Evolutionary conservation across 2,329 filamentous ascomycete genomes (phyloP), one percentile per base, ranked within the genome.

Genomic region (Stachybotrys echinatus): DNA sequence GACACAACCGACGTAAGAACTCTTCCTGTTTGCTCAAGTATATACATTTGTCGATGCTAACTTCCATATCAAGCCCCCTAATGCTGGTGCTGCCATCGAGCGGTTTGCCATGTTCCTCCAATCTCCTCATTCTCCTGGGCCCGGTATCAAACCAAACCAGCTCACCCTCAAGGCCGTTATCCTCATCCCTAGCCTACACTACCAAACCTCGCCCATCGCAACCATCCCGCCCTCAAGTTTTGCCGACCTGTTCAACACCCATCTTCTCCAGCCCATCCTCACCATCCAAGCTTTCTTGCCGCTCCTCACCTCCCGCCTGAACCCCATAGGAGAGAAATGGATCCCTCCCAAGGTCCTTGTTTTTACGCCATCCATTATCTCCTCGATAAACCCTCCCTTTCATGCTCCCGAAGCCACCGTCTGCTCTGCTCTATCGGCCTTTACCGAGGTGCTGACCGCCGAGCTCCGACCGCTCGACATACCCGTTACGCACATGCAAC

Each of bases 241-340:
- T 74, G 89, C 89, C 55, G 90, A 96, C 63, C 86, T 91, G 31
- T 84, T 97, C 66, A 96, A 96, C 68, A 92, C 90, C 17, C 92
- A 95, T 62, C 80, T 99, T 12, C 79, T 97, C 49, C 88, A 91
- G 50, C 92, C 92, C 2, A 90, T 97, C 57, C 80, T 95, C 48
- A 91, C 88, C 5, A 85, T 92, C 38, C 92, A 96, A 70, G 81
- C 89, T 48, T 94, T 97, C 71, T 77, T 97, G n/a, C 88, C 88
- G 0, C 81, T 92, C 23, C 77, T 92, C 48, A 87, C 81, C 4
- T 75, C 77, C 12, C 77, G 83, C 48, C 77, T 86, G 48, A 75
- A 71, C 63, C 77, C 73, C 46, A 75, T 73, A 47, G 69, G 70
- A 48, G 72, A 76, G 55, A 68, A 79, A 72, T 66, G 70, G 64